phyloP scores from a whole-genome alignment of 805 yeast genomes.

The Starmerella apis region DNA sequence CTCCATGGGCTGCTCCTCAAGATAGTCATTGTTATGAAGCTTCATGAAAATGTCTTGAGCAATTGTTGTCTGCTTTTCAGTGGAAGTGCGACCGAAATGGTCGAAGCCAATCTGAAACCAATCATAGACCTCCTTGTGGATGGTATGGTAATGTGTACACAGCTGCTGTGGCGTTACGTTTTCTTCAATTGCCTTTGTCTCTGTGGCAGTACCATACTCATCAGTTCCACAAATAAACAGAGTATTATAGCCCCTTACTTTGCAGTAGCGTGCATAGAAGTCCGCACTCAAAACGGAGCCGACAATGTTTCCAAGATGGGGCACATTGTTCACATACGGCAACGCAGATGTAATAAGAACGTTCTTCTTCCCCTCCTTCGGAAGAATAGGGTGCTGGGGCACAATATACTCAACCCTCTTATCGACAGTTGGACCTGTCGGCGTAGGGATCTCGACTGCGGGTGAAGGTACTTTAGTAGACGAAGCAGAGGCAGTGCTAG shows the following conservation, averaged over 20 bases:
- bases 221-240: constrained; percentile 93
- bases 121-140: constrained; percentile 83
- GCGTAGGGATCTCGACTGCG: constrained; percentile 22
- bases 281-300: constrained; percentile 95
- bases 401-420: background rate
- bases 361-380: constrained; percentile 64
- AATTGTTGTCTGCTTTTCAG: constrained; percentile 80
- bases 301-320: constrained; percentile 93
- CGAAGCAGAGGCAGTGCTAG: constrained; percentile 12
- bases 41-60: constrained; percentile 86
- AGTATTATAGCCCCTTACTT: constrained; percentile 78
- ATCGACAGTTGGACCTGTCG: constrained; percentile 16
- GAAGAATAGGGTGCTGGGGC: constrained; percentile 40
- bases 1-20: constrained; percentile 78
- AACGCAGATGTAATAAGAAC: constrained; percentile 88
- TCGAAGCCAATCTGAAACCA: constrained; percentile 97
- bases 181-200: constrained; percentile 94
- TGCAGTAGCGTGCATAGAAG: constrained; percentile 80
- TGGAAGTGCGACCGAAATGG: constrained; percentile 92
- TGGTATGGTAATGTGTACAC: constrained; percentile 79
- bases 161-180: constrained; percentile 76
- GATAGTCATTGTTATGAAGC: constrained; percentile 60
- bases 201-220: constrained; percentile 99
- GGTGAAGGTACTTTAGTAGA: constrained; percentile 34
- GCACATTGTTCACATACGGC: constrained; percentile 97